Conservation (phyloP, 202 grass and related monocot species). For the Carex arenaria region DNA sequence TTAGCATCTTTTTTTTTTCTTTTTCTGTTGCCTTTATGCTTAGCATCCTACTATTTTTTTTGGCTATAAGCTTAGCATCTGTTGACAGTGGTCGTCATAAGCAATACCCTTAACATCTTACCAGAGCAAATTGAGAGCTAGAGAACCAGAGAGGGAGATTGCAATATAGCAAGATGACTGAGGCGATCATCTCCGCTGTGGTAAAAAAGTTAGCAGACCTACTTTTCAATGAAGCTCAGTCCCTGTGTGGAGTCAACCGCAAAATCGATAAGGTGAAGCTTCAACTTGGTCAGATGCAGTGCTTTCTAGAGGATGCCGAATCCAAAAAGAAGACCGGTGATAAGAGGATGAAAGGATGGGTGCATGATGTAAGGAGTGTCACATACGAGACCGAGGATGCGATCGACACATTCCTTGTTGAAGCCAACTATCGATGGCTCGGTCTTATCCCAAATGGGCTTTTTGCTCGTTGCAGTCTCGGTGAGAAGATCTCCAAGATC, state of each 20-base stretch:
- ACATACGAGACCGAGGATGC: conserved; percentile 14
- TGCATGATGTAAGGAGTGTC: background rate
- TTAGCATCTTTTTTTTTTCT: no score
- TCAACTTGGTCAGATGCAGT: background rate
- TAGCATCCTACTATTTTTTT: no score
- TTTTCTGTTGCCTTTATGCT: no score
- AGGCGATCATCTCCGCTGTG: background rate
- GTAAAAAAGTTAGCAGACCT: background rate
- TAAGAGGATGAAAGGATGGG: background rate
- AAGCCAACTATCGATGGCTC: background rate
- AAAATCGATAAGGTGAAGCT: background rate
- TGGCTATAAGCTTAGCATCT: no score
- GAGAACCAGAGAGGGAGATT: no score
- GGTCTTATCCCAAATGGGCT: background rate
- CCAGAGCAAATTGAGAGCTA: no score
- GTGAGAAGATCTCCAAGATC: background rate
- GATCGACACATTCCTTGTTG: no score
- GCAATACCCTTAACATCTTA: no score
- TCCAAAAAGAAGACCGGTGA: background rate
- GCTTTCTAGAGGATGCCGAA: background rate
- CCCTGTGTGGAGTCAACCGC: background rate
- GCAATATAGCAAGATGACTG: background rate
- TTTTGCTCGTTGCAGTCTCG: background rate
- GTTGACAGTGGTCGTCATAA: no score
- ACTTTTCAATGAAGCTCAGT: background rate